Base-by-base conservation (phyloP, 2,329 filamentous ascomycete genomes). In the Cladosporium sp. region DNA sequence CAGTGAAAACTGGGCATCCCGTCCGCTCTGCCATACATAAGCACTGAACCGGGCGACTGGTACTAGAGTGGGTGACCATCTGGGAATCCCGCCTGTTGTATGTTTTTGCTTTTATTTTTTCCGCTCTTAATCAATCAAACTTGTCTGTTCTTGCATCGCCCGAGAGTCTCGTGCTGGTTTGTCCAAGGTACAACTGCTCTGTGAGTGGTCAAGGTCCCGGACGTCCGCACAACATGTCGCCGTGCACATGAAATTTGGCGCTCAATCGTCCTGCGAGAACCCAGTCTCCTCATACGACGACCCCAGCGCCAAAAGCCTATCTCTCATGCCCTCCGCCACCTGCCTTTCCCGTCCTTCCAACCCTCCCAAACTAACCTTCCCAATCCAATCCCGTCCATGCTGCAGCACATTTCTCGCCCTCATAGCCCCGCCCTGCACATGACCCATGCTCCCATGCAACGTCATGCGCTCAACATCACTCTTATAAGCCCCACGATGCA, bases 401-500 rank as follows among this genome's bases (percentile, higher is more conserved):
- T 67, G 66, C 26, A 67, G 49, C 46, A 67, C 63, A 49, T 68
- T 68, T 26, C 67, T 66, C 34, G 67, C 67, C 28, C 67, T 43
- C 48, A 64, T 18, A 26, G 48, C 26, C 3, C 65, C 67, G n/a
- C 65, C 67, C 18, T 59, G 60, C 43, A 67, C 65, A 54, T 65
- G 62, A 8, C 67, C 67, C 39, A 68, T 67, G 32, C 65, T 67
- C 3, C 67, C 67, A 39, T 67, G 66, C 43, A 67, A 46, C 32
- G 66, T 65, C 63, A 65, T 62, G 11, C 90, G 80, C 78, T 91
- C 88, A 70, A 80, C 84, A 1, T 46, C 71, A 14, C 79, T 77
- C 69, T 84, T 80, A 76, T 92, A 93, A 30, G 86, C 86, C 1
- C 90, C 90, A 4, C 90, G 81, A 73, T 92, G 90, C 68, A 96